Evolutionary conservation across 2,329 filamentous ascomycete species (phyloP).

Genomic region (Penicillium sp.): DNA sequence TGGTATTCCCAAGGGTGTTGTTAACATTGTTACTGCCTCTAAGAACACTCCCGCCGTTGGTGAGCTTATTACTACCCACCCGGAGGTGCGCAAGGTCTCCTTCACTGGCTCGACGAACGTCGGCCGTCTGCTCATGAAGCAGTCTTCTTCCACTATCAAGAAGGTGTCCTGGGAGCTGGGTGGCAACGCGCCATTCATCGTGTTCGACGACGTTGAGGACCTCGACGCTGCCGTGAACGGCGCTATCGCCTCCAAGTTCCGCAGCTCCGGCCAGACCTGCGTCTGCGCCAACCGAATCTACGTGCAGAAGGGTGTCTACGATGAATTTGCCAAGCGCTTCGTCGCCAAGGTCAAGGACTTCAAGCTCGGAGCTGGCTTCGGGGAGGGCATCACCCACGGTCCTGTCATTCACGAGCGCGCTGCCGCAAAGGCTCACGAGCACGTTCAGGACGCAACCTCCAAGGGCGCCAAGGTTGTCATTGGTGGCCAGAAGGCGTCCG

Average conservation of each 20-base stretch:
- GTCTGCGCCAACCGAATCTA: constrained; percentile 73
- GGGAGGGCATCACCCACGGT: constrained; percentile 54
- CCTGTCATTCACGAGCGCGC: constrained; percentile 77
- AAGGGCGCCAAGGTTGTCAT: constrained; percentile 78
- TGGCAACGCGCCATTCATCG: constrained; percentile 94
- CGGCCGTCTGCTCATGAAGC: constrained; percentile 83
- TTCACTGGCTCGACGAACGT: constrained; percentile 81
- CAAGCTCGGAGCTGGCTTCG: constrained; percentile 56
- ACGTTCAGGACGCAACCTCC: constrained; percentile 77
- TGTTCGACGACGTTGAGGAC: constrained; percentile 89
- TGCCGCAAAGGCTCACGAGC: constrained; percentile 75
- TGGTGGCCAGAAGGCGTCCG: constrained; percentile 75
- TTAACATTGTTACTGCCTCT: constrained; percentile 84
- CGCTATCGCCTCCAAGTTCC: constrained; percentile 87
- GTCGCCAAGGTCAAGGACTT: constrained; percentile 58
- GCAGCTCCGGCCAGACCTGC: constrained; percentile 93
- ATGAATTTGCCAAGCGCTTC: constrained; percentile 62
- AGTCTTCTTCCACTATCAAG: constrained; percentile 82
- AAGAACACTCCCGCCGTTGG: constrained; percentile 83
- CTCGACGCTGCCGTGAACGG: constrained; percentile 82
- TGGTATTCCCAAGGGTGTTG: constrained; percentile 86
- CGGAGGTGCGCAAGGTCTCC: constrained; percentile 83
- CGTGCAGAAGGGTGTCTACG: constrained; percentile 59
- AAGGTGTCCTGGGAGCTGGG: constrained; percentile 89
- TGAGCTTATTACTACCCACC: constrained; percentile 74